phyloP scores from a whole-genome alignment of 208 protist genomes.

The Acanthamoeba lenticulata region DNA sequence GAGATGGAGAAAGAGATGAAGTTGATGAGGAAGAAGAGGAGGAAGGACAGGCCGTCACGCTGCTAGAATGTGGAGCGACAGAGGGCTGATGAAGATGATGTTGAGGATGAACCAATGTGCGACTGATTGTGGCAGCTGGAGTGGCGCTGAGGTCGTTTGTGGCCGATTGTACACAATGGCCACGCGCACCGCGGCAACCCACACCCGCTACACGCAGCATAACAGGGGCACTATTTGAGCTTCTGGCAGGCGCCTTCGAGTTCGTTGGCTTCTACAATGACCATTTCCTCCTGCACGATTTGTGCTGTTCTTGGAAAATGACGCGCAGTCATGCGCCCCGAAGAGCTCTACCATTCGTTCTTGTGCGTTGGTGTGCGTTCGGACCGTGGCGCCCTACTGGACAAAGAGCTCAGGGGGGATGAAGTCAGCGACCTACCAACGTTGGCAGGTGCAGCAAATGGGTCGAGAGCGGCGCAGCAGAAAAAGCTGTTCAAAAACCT shows the following conservation, averaged over 20 bases:
- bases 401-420: no score
- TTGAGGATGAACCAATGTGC: background rate
- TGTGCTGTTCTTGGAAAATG: no score
- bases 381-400: no score
- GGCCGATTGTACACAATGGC: background rate
- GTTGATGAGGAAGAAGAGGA: background rate
- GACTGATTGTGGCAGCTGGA: no score
- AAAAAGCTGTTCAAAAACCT: no score
- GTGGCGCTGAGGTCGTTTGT: background rate
- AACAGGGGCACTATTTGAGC: no score
- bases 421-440: background rate
- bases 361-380: no score
- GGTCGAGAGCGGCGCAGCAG: no score
- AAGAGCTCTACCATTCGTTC: no score
- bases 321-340: no score
- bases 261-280: background rate
- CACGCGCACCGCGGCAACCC: background rate
- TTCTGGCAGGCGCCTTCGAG: background rate
- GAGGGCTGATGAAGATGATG: background rate
- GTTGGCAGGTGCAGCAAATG: background rate
- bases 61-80: background rate
- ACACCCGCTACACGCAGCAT: conserved; percentile 8
- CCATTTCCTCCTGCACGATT: background rate
- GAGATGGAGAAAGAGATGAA: background rate
- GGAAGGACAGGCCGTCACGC: background rate